Evolutionary conservation across 2,329 filamentous ascomycete genomes (phyloP), one percentile per base, ranked within the genome.

Genomic region (Apiospora arundinis): DNA sequence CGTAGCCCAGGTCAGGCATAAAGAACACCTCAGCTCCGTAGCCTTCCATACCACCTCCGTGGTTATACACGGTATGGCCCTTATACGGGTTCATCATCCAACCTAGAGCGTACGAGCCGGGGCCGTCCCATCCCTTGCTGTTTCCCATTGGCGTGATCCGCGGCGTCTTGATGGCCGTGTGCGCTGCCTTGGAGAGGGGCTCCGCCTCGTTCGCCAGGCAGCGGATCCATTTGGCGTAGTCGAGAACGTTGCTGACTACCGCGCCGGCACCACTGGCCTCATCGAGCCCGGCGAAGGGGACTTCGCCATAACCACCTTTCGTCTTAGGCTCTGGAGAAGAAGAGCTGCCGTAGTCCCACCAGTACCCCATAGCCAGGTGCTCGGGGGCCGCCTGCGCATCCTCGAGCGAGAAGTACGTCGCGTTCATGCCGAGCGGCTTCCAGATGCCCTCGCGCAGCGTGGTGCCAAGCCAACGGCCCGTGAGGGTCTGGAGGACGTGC

Each of bases 211-310:
- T 75, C 32, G 90, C 77, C 32, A 89, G 78, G 25, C 84, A 85
- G 37, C 80, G 79, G 2, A 89, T 74, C 88, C 88, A 91, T 74
- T 83, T 84, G 1, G 82, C 76, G 75, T 87, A 89, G 78, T 89
- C 87, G 9, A 80, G 69, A 1, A 85, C 85, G 66, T 82, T 86
- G 28, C 84, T 85, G 28, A 89, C 78, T 63, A 83, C 76, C 14
- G 77, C 80, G 0, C 83, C 84, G 0, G 84, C 84, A 16, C 84
- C 84, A 72, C 81, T 81, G n/a, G 73, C 75, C 79, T 82, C 37
- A 4, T 77, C 69, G 16, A 81, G 71, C 65, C 67, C 69, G 73
- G 76, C 76, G 70, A 72, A 76, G 42, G 78, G 78, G 2, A 81
- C 77, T 32, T 67, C 23, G 9, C 72, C 49, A 73, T 77, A 81